Evolutionary conservation across 495 filamentous ascomycete species (phyloP).

Genomic region (Aspergillus cristatus): DNA sequence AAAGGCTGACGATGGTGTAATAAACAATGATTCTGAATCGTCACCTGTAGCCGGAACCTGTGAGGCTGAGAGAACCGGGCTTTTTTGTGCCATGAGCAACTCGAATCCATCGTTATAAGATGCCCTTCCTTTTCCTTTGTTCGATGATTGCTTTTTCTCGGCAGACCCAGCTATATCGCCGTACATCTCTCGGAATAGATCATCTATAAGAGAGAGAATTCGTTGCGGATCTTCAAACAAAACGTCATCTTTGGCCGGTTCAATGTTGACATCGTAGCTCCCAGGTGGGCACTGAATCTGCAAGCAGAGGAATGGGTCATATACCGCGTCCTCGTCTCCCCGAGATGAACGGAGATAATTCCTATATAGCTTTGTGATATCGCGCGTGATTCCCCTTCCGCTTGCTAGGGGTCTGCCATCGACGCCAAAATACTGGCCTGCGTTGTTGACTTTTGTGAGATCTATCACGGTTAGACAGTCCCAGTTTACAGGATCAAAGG

Average conservation of each 20-base stretch:
- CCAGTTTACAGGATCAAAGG: neutral
- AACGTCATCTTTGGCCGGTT: slow-evolving; percentile 85
- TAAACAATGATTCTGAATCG: neutral
- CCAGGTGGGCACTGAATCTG: slow-evolving; percentile 60
- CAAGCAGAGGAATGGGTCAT: slow-evolving; percentile 64
- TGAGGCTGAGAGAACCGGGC: neutral
- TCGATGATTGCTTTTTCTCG: neutral
- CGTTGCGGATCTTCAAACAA: slow-evolving; percentile 56
- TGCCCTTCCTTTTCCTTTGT: slow-evolving; percentile 3
- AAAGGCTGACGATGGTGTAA: neutral
- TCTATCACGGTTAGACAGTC: slow-evolving; percentile 24
- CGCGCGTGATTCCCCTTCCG: slow-evolving; percentile 53
- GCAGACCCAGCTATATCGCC: slow-evolving; percentile 23
- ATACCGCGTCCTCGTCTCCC: slow-evolving; percentile 20
- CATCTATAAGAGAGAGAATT: slow-evolving; percentile 44
- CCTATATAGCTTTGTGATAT: slow-evolving; percentile 55
- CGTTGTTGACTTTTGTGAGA: slow-evolving; percentile 42
- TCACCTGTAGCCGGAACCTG: neutral
- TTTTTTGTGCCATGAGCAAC: slow-evolving; percentile 17
- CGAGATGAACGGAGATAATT: slow-evolving; percentile 36
- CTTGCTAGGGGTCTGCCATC: slow-evolving; percentile 69
- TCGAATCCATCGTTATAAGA: slow-evolving; percentile 9
- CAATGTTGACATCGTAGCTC: slow-evolving; percentile 82
- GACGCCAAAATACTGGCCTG: slow-evolving; percentile 62
- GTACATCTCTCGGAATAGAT: slow-evolving; percentile 48